Evolutionary conservation across 2,329 filamentous ascomycete genomes (phyloP), one percentile per base, ranked within the genome.

Genomic region (Colletotrichum orbiculare): DNA sequence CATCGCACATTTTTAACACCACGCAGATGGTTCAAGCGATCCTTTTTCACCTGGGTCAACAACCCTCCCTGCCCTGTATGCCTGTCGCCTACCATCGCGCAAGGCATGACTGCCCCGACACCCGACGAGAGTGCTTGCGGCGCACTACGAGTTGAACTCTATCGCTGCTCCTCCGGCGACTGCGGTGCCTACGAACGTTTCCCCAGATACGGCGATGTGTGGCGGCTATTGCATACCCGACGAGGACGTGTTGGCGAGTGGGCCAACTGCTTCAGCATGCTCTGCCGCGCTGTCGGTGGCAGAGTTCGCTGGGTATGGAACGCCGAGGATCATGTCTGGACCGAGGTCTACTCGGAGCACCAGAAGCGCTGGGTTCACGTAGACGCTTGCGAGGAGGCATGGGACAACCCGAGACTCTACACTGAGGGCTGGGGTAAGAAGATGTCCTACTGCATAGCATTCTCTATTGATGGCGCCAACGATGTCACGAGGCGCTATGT

Each of bases 281-380:
- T 99, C 56, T 98, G 95, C 82, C 89, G 95, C 66, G 96, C 96
- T 5, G 89, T 98, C 12, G 95, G 95, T 54, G 92, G 91, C 66
- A 88, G 95, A 67, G 94, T 97, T 33, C 89, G 96, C 73, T 99
- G 96, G 96, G 91, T 99, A 10, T 99, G 96, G 96, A 98, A 98
- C 71, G 91, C 91, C 37, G 96, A 98, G 78, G 96, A 98, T 76
- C 93, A 97, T 74, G 93, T 97, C 34, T 99, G 96, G 96, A 97
- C 94, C 1, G 96, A 98, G 73, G 91, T 98, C 12, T 99, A 97
- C 80, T 97, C 94, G 2, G 92, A 96, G 68, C 94, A 97, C 78
- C 91, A 95, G 74, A 90, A 91, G 76, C 89, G 94, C 75, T 99
- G 96, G 96, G 86, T 98, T n/a, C 95, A 98, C 71, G 94, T 97